A percentile compares a stretch with the other conserved stretches of the same genome.
These are phyloP conservation scores for Brassica balearica DNA, from an alignment of 441 rosid genomes.

Conservation along the genomic window DNA sequence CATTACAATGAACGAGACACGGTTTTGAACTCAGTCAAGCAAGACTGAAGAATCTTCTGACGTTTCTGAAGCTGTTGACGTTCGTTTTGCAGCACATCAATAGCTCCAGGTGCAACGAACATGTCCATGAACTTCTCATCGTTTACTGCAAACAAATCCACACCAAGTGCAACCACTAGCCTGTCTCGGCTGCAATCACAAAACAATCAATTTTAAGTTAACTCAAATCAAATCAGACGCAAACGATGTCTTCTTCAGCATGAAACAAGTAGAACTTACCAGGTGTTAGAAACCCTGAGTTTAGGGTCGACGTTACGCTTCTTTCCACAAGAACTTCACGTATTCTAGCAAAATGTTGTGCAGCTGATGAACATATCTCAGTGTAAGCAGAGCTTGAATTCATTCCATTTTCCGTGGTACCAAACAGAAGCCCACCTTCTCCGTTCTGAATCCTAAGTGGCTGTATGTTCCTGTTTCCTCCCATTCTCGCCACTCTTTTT, in stretches of 20 bases:
- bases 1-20: slow-evolving; percentile 72
- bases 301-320: slow-evolving; percentile 86
- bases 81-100: slow-evolving; percentile 71
- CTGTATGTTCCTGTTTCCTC: slow-evolving; percentile 61
- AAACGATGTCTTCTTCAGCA: background rate
- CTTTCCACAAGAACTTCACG: slow-evolving; percentile 93
- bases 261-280: slow-evolving; percentile 48
- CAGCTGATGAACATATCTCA: slow-evolving; percentile 92
- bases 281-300: slow-evolving; percentile 96
- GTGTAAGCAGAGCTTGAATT: slow-evolving; percentile 75
- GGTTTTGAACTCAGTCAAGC: slow-evolving; percentile 85
- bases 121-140: slow-evolving; percentile 96
- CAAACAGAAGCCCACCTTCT: slow-evolving; percentile 64
- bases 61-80: slow-evolving; percentile 80
- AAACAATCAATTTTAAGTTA: slow-evolving; percentile 13
- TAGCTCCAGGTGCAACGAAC: slow-evolving; percentile 93
- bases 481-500: slow-evolving; percentile 74
- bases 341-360: slow-evolving; percentile 89
- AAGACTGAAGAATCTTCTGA: slow-evolving; percentile 82
- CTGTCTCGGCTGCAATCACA: slow-evolving; percentile 64
- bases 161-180: slow-evolving; percentile 71
- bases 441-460: slow-evolving; percentile 57
- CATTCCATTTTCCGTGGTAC: slow-evolving; percentile 61
- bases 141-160: slow-evolving; percentile 85
- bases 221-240: background rate